Conservation (phyloP, 495 filamentous ascomycete species). For the Xylaria grammica region DNA sequence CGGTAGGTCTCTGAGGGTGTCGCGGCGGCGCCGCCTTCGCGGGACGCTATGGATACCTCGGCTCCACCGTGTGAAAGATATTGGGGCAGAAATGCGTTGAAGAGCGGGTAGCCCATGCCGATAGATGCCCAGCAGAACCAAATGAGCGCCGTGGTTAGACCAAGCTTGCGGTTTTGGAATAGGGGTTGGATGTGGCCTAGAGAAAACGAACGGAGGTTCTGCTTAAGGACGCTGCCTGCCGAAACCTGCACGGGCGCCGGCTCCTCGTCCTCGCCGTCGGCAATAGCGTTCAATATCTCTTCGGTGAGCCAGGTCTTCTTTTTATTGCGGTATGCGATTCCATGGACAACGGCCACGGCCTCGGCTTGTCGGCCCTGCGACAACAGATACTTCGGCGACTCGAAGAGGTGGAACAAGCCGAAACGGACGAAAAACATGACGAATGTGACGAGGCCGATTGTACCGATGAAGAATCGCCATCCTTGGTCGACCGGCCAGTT, state of each 20-base stretch:
- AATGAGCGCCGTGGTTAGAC: constrained; percentile 55
- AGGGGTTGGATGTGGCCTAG: constrained; percentile 51
- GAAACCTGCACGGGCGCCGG: constrained; percentile 33
- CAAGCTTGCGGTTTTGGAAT: constrained; percentile 53
- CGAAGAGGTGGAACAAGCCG: constrained; percentile 80
- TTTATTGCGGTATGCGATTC: constrained; percentile 72
- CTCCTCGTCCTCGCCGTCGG: constrained; percentile 37
- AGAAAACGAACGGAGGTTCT: constrained; percentile 49
- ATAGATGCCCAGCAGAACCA: constrained; percentile 64
- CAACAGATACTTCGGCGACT: constrained; percentile 84
- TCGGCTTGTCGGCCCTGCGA: constrained; percentile 74
- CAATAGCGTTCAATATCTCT: constrained; percentile 61
- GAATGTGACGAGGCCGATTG: constrained; percentile 76
- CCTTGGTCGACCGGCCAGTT: constrained; percentile 73
- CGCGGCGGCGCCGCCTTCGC: constrained; percentile 11
- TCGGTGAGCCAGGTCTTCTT: constrained; percentile 68
- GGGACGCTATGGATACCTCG: constrained; percentile 54
- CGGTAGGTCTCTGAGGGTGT: constrained; percentile 60
- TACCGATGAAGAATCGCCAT: constrained; percentile 77
- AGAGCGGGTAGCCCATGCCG: constrained; percentile 71
- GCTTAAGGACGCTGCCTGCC: constrained; percentile 42
- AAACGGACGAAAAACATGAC: constrained; percentile 74
- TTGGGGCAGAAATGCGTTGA: constrained; percentile 84
- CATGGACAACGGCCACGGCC: constrained; percentile 76
- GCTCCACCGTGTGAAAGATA: constrained; percentile 74